Percentiles rank a stretch among this genome's conserved stretches.
Conservation (phyloP, 2,329 filamentous ascomycete genomes). For the Geosmithia putterillii region DNA sequence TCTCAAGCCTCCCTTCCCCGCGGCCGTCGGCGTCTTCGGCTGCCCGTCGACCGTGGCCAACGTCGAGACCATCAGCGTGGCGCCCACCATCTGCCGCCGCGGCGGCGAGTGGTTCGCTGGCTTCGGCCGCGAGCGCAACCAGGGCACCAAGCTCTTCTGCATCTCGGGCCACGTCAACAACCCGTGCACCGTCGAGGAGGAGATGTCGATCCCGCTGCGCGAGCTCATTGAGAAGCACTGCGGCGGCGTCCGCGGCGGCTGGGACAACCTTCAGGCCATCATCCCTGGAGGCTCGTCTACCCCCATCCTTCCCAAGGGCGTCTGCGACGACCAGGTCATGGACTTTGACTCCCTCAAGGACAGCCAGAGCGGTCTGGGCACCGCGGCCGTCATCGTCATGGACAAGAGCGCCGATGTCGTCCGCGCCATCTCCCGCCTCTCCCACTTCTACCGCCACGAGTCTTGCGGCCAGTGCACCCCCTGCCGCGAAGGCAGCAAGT, state of each 20-base stretch:
- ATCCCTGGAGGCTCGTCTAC: constrained; percentile 97
- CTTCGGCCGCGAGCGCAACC: constrained; percentile 92
- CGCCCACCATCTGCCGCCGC: constrained; percentile 88
- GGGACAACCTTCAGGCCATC: constrained; percentile 92
- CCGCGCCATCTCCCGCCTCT: constrained; percentile 81
- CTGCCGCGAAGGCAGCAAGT: constrained; percentile 98
- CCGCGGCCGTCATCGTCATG: constrained; percentile 97
- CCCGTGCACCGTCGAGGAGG: constrained; percentile 93
- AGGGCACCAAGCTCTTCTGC: constrained; percentile 95
- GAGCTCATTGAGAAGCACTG: constrained; percentile 98
- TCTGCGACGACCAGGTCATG: constrained; percentile 96
- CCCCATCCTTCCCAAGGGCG: constrained; percentile 76
- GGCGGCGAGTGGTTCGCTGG: constrained; percentile 86
- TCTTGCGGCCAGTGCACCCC: constrained; percentile 97
- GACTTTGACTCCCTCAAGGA: constrained; percentile 98
- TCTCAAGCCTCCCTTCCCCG: constrained; percentile 96
- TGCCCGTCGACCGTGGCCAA: constrained; percentile 98
- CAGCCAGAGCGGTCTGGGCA: constrained; percentile 91
- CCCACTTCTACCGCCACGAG: constrained; percentile 97
- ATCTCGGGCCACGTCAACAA: constrained; percentile 99
- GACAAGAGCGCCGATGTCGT: constrained; percentile 97
- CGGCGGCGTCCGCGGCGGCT: constrained; percentile 88
- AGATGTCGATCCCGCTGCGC: constrained; percentile 94
- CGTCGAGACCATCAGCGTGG: constrained; percentile 92
- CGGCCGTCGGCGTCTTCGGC: constrained; percentile 92